Base-by-base conservation (phyloP, 805 yeast genomes). In the Danielozyma ontarioensis region DNA sequence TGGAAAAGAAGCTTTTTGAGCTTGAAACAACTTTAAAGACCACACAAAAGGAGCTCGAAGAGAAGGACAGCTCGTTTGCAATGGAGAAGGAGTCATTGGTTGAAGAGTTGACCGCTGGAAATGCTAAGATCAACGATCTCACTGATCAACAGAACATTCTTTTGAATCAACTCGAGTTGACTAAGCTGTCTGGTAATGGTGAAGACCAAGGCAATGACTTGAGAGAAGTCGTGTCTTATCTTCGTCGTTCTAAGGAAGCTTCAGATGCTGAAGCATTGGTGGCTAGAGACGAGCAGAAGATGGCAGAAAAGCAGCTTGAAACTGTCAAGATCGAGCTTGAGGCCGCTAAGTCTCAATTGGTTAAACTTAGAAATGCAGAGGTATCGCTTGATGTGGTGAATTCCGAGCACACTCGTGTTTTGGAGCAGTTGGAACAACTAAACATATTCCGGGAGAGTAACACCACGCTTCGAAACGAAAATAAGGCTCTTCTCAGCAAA, bases 201-300 rank as follows among this genome's bases (percentile, higher is more conserved):
- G 29, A 19, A 25, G 11, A 28, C 46, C 17, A 29, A 13, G n/a
- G 36, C 28, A 17, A 33, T 11, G 64, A 59, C 19, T 38, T 61
- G 30, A 55, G 55, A 32, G 79, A 80, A 41, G 69, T 86, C 17
- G 59, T 87, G 23, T 51, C 68, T 2, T 79, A 72, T 46, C 61
- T 87, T 36, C 79, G 89, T 29, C 76, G 81, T 40, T 94, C 85
- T 44, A 83, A 80, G 47, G 95, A 87, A 41, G 64, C 80, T 4
- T 67, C 79, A 1, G 80, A 77, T 30, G 70, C 78, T 6, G 83
- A 79, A 45, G 60, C 48, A 3, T 14, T 40, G 1, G 39, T 44
- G 7, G 41, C 54, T 15, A 51, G 58, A 8, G 74, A 77, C 37
- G 93, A 83, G 44, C 69, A 70, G 35, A 65, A 62, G 24, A 62